Percentiles rank a stretch among this genome's conserved stretches.
These are phyloP conservation scores for Acarospora socialis DNA, from an alignment of 2,329 filamentous ascomycete species.

Conservation along the genomic window DNA sequence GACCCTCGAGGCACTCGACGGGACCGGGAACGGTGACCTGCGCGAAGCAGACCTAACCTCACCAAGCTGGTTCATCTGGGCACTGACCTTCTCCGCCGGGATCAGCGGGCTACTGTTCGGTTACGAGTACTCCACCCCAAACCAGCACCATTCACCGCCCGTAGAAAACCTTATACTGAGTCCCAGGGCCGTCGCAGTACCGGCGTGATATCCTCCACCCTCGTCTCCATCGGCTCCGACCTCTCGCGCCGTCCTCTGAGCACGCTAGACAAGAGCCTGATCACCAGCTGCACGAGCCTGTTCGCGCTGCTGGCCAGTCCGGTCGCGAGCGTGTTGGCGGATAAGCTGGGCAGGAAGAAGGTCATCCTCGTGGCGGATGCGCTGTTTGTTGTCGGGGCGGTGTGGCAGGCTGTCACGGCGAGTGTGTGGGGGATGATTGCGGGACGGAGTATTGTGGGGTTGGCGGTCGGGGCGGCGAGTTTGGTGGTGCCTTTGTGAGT, in stretches of 20 bases:
- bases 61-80: slow-evolving; percentile 36
- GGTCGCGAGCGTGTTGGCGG: slow-evolving; percentile 38
- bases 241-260: slow-evolving; percentile 35
- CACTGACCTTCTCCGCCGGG: slow-evolving; percentile 42
- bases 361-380: slow-evolving; percentile 34
- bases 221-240: slow-evolving; percentile 41
- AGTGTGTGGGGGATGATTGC: slow-evolving; percentile 32
- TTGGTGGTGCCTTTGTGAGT: slow-evolving; percentile 62
- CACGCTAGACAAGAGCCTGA: slow-evolving; percentile 43
- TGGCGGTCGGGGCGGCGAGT: slow-evolving; percentile 39
- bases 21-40: no score
- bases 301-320: slow-evolving; percentile 44
- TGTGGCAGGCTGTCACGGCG: slow-evolving; percentile 28
- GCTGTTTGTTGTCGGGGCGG: slow-evolving; percentile 30
- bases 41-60: not conserved
- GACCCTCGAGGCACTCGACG: no score
- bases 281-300: slow-evolving; percentile 43
- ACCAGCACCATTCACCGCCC: not conserved
- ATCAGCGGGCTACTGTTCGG: slow-evolving; percentile 46
- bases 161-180: slow-evolving; percentile 1
- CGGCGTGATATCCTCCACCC: slow-evolving; percentile 46
- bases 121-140: slow-evolving; percentile 37
- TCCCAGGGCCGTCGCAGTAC: slow-evolving; percentile 24
- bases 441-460: slow-evolving; percentile 32
- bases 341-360: slow-evolving; percentile 32